Evolutionary conservation across 2,329 filamentous ascomycete species (phyloP).

Genomic region (Cucurbitaria berberidis): DNA sequence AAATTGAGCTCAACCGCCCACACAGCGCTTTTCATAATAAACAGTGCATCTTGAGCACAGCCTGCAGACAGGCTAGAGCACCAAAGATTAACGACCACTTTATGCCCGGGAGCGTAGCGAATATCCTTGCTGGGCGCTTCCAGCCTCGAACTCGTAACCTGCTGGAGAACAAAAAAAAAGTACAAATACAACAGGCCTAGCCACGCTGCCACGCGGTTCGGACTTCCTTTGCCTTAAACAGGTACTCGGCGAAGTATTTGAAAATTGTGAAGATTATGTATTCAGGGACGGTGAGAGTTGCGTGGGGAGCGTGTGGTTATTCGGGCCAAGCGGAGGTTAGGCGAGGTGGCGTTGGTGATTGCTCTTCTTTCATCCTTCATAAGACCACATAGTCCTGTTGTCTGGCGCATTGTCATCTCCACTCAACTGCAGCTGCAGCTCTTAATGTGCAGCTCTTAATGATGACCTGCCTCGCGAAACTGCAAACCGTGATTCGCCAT

Average conservation of each 20-base stretch:
- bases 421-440: not conserved
- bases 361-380: not conserved
- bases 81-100: not conserved
- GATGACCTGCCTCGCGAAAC: too few relatives aligned
- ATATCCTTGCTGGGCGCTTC: not conserved
- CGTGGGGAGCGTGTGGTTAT: not conserved
- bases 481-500: too few relatives aligned
- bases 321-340: not conserved
- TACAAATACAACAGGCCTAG: not conserved
- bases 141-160: not conserved
- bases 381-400: too few relatives aligned
- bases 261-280: not conserved
- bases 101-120: not conserved
- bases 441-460: not conserved
- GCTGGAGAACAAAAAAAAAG: not conserved
- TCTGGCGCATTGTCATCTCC: not conserved
- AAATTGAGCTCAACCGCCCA: not conserved
- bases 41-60: not conserved
- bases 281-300: not conserved
- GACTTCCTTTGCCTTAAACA: not conserved
- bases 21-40: not conserved
- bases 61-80: not conserved
- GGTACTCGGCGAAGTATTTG: not conserved
- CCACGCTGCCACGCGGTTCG: too few relatives aligned
- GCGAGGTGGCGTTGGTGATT: not conserved